phyloP scores from a whole-genome alignment of 257 asterid genomes.

The Coffea eugenioides region DNA sequence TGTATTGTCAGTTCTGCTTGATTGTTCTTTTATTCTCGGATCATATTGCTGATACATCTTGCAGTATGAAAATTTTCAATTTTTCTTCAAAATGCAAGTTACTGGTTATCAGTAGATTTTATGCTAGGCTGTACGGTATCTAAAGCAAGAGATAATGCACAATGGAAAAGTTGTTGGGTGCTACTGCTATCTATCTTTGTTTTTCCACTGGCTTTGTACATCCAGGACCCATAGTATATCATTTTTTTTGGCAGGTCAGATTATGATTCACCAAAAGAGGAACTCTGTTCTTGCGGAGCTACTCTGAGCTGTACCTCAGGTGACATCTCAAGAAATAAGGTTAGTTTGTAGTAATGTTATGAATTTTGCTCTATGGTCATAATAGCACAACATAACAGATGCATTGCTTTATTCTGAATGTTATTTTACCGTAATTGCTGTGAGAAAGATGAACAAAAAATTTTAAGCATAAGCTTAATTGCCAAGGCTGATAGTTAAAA shows the following conservation, averaged over 20 bases:
- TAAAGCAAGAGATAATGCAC: not conserved
- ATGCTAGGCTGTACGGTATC: not conserved
- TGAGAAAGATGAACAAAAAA: not conserved
- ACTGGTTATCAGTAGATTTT: not conserved
- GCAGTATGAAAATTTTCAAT: not conserved
- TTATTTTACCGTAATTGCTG: not conserved
- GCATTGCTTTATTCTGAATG: not conserved
- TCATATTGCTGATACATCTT: not conserved
- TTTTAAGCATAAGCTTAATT: not conserved
- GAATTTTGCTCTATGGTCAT: not conserved
- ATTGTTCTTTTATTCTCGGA: not conserved
- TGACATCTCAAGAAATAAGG: conserved; percentile 38
- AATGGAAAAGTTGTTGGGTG: not conserved
- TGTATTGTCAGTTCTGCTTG: not conserved
- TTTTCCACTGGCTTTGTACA: not conserved
- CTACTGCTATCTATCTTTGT: not conserved
- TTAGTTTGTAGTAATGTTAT: conserved; percentile 26
- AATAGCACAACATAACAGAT: not conserved
- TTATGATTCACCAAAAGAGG: conserved; percentile 51
- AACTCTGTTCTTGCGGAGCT: conserved; percentile 58
- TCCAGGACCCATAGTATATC: conserved; percentile 5
- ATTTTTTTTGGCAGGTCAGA: conserved; percentile 41
- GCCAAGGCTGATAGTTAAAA: not conserved
- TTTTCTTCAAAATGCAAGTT: not conserved
- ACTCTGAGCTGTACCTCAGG: conserved; percentile 19